Evolutionary conservation across 176 grass and related monocot genomes (phyloP), one percentile per base, ranked within the genome.

Genomic region (Aegilops bicornis): DNA sequence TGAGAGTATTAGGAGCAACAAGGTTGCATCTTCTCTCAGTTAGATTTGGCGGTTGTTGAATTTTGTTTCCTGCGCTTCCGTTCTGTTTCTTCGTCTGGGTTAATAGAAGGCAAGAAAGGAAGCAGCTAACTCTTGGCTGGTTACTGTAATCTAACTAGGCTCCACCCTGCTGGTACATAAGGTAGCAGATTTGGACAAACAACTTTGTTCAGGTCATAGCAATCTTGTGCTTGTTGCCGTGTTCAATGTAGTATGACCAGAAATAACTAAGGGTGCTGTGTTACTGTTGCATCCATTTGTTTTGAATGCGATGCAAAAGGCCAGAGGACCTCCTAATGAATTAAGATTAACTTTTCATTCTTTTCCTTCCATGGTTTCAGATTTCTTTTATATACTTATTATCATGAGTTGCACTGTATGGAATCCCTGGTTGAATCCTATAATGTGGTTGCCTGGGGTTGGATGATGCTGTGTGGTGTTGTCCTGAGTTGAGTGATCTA

Each of bases 21-120:
- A 89, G 89, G 84, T 91, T 80, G 85, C 82, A 81, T 91, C 81
- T 87, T 90, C 87, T 95, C 86, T 93, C 84, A 92, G 65, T 95
- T 95, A 91, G 90, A 86, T 89, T 86, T 95, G 87, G 85, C 24
- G 77, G 80, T 91, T 86, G 75, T 87, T 93, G 91, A 84, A 85
- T 87, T 88, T 83, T 32, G 65, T 79, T 97, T 80, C 73, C 73
- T 83, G 71, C 17, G 35, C 88, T 92, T 90, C 87, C 85, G 79
- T 97, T 93, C 85, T 91, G 31, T 87, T 83, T 73, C 87, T 86
- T 85, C 76, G 48, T 85, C 65, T 92, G 86, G 84, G 83, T 68
- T 90, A 67, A 89, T 76, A 86, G 83, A 90, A 91, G 94, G 91
- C 86, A 79, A 79, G 86, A 89, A 91, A 82, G 90, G 86, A 89